Percentiles rank a stretch among this genome's conserved stretches.
phyloP scores from a whole-genome alignment of 257 asterid genomes.

The Pogostemon cablin region DNA sequence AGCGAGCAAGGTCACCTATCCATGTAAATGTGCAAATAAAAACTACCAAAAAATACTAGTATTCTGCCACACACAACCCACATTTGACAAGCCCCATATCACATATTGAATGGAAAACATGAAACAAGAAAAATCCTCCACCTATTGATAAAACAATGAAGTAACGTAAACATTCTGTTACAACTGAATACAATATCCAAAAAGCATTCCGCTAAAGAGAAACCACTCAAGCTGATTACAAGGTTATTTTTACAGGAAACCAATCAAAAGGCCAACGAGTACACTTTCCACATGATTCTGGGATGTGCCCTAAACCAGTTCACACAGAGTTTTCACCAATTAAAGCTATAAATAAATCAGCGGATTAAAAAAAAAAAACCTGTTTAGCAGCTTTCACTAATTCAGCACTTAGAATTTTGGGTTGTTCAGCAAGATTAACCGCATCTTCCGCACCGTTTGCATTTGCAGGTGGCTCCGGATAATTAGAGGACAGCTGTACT shows the following conservation, averaged over 20 bases:
- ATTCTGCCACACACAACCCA: not conserved
- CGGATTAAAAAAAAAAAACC: slow-evolving; percentile 34
- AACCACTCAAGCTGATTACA: not conserved
- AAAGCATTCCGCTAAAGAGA: not conserved
- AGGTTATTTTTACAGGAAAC: not conserved
- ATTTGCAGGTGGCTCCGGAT: slow-evolving; percentile 78
- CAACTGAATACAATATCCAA: not conserved
- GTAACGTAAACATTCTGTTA: not conserved
- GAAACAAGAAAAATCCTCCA: not conserved
- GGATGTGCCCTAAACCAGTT: not conserved
- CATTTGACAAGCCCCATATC: not conserved
- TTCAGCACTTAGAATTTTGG: slow-evolving; percentile 73
- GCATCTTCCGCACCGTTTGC: slow-evolving; percentile 57
- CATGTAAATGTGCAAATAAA: not conserved
- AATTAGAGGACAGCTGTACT: slow-evolving; percentile 81
- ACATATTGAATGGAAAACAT: slow-evolving; percentile 1
- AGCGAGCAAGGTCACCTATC: not conserved
- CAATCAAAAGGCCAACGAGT: not conserved
- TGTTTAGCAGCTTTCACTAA: slow-evolving; percentile 92
- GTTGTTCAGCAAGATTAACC: slow-evolving; percentile 65
- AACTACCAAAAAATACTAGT: not conserved
- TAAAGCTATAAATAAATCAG: not conserved
- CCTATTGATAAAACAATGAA: not conserved
- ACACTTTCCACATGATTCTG: not conserved
- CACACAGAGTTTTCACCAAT: slow-evolving; percentile 6